A percentile compares a stretch with the other conserved stretches of the same genome.
Evolutionary conservation across 495 filamentous ascomycete genomes (phyloP).

Genomic region (Cladorrhinum samala): DNA sequence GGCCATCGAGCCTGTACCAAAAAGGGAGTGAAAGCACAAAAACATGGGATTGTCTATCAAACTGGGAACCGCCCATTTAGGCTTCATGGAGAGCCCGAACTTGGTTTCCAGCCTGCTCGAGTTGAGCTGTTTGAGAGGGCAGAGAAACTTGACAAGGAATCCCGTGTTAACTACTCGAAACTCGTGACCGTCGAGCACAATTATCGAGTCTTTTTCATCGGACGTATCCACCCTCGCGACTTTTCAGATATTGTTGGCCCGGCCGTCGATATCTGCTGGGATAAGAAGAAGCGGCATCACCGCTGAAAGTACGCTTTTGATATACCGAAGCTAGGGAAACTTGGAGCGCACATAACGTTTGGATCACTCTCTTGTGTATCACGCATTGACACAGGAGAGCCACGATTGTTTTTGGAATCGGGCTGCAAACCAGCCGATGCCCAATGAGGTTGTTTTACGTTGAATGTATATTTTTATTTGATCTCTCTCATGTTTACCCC

Average conservation of each 20-base stretch:
- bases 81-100: conserved; percentile 32
- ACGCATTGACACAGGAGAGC: too few relatives aligned
- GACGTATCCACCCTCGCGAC: conserved; percentile 27
- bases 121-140: conserved; percentile 25
- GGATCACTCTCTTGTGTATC: background rate
- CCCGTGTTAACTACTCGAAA: conserved; percentile 41
- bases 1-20: conserved; percentile 39
- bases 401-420: too few relatives aligned
- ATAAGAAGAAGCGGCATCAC: conserved; percentile 29
- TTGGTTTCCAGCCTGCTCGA: conserved; percentile 37
- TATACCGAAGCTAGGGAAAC: background rate
- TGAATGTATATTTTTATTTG: too few relatives aligned
- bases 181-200: conserved; percentile 46
- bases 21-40: conserved; percentile 37
- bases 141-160: conserved; percentile 39
- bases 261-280: conserved; percentile 43
- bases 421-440: too few relatives aligned
- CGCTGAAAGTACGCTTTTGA: conserved; percentile 3
- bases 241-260: conserved; percentile 30
- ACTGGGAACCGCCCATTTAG: conserved; percentile 20
- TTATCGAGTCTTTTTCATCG: conserved; percentile 40
- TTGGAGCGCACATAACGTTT: background rate
- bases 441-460: too few relatives aligned
- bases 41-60: conserved; percentile 41
- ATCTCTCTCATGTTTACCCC: too few relatives aligned